phyloP scores from a whole-genome alignment of 1,139 yeast genomes.

The Yamadazyma diospyri region DNA sequence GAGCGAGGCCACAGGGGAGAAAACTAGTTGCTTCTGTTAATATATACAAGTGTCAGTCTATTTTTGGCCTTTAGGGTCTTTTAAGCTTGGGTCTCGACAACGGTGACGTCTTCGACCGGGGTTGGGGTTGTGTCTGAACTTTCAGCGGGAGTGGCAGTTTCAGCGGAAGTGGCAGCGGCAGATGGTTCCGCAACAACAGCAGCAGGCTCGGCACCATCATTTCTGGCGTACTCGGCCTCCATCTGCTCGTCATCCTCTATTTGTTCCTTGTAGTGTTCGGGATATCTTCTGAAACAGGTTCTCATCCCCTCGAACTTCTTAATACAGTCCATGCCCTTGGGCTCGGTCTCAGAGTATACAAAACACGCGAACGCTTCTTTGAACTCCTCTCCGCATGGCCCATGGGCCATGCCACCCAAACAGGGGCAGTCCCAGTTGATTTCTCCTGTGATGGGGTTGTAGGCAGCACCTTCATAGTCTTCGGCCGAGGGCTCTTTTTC shows the following conservation, averaged over 20 bases:
- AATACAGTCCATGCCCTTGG: conserved; percentile 95
- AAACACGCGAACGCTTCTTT: conserved; percentile 96
- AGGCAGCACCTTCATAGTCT: conserved; percentile 58
- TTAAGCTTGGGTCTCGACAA: conserved; percentile 3
- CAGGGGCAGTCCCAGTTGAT: conserved; percentile 99
- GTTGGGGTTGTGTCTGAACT: too few relatives aligned
- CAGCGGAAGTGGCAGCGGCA: conserved; percentile 2
- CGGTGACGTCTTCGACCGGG: neutral
- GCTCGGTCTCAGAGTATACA: conserved; percentile 91
- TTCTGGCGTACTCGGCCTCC: conserved; percentile 24
- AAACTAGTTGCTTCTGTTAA: conserved; percentile 10
- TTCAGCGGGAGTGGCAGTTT: too few relatives aligned
- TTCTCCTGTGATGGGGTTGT: conserved; percentile 96
- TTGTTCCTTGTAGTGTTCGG: conserved; percentile 93
- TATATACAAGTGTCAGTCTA: conserved; percentile 8
- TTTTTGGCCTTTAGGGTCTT: neutral
- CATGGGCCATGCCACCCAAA: conserved; percentile 97
- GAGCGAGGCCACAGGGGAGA: conserved; percentile 11
- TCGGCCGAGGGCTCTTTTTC: conserved; percentile 13
- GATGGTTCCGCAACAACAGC: conserved; percentile 1
- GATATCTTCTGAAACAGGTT: conserved; percentile 87
- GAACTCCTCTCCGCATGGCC: conserved; percentile 98
- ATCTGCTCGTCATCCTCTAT: conserved; percentile 73
- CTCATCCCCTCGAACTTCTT: conserved; percentile 93
- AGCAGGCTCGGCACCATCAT: conserved; percentile 4